Evolutionary conservation across 2,329 filamentous ascomycete species (phyloP).

Genomic region (Scortechinia acanthostroma): DNA sequence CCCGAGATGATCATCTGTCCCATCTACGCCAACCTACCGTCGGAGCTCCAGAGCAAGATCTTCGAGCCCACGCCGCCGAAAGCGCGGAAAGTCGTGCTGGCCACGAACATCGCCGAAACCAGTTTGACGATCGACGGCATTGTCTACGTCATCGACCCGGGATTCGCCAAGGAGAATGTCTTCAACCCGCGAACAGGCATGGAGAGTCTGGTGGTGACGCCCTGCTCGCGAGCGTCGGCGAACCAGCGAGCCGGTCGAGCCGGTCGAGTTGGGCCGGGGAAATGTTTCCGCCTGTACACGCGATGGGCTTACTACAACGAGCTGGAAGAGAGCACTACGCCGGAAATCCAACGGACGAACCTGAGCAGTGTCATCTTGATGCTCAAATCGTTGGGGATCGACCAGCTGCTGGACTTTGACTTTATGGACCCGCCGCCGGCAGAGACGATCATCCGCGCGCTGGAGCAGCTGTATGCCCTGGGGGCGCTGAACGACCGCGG

Average conservation of each 20-base stretch:
- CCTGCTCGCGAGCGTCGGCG: slow-evolving; percentile 83
- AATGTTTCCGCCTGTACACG: slow-evolving; percentile 88
- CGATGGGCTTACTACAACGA: slow-evolving; percentile 93
- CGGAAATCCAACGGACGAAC: slow-evolving; percentile 87
- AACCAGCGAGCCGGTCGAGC: slow-evolving; percentile 90
- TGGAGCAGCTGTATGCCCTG: slow-evolving; percentile 86
- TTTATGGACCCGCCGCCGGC: slow-evolving; percentile 91
- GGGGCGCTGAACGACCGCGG: slow-evolving; percentile 84
- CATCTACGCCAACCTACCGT: slow-evolving; percentile 88
- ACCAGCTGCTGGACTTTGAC: slow-evolving; percentile 86
- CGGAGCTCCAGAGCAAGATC: slow-evolving; percentile 84
- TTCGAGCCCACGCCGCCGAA: slow-evolving; percentile 86
- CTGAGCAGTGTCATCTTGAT: slow-evolving; percentile 77
- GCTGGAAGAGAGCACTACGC: slow-evolving; percentile 82
- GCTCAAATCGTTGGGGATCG: slow-evolving; percentile 83
- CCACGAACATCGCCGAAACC: slow-evolving; percentile 96
- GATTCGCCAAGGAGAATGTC: slow-evolving; percentile 90
- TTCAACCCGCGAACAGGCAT: slow-evolving; percentile 89
- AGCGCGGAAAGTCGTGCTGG: slow-evolving; percentile 82
- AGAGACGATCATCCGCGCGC: slow-evolving; percentile 77
- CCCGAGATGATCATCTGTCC: slow-evolving; percentile 85
- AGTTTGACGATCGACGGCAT: slow-evolving; percentile 93
- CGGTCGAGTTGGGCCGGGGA: slow-evolving; percentile 83
- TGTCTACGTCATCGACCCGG: slow-evolving; percentile 89
- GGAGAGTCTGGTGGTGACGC: slow-evolving; percentile 83